Percentiles rank a stretch among this genome's conserved stretches.
phyloP scores from a whole-genome alignment of 2,329 filamentous ascomycete species.

The Juglanconis sp. region DNA sequence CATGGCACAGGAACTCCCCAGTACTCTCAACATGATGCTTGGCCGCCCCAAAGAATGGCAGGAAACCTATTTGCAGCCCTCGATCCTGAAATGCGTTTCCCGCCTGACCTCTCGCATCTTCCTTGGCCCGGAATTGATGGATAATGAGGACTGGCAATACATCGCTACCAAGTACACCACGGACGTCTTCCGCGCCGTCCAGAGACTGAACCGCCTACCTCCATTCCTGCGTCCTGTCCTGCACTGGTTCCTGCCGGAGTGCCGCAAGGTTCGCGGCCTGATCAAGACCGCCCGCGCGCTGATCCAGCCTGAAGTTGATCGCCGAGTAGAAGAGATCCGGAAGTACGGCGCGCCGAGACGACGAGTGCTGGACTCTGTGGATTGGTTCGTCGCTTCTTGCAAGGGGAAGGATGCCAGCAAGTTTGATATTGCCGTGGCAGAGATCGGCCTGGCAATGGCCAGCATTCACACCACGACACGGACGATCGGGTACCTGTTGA shows the following conservation, averaged over 20 bases:
- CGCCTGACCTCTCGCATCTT: background rate
- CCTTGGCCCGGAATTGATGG: background rate
- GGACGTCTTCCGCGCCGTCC: background rate
- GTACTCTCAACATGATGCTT: background rate
- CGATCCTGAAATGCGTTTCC: background rate
- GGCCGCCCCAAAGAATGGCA: background rate
- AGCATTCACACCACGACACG: conserved; percentile 2
- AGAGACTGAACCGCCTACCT: background rate
- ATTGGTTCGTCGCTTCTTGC: conserved; percentile 2
- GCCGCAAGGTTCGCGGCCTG: background rate
- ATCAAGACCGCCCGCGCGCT: background rate
- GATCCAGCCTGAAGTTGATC: background rate
- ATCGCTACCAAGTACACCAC: background rate
- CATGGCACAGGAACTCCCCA: background rate
- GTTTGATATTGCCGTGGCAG: background rate
- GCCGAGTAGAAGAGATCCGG: conserved; percentile 1
- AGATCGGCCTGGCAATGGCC: background rate
- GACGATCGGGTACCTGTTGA: background rate
- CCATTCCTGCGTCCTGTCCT: background rate
- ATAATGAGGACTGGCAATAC: background rate
- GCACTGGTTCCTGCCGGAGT: background rate
- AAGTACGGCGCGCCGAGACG: background rate
- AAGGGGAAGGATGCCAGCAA: background rate
- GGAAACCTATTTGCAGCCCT: background rate
- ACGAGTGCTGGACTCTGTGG: background rate